Base-by-base conservation (phyloP, 202 grass and related monocot species). In the Dendrocalamus latiflorus region DNA sequence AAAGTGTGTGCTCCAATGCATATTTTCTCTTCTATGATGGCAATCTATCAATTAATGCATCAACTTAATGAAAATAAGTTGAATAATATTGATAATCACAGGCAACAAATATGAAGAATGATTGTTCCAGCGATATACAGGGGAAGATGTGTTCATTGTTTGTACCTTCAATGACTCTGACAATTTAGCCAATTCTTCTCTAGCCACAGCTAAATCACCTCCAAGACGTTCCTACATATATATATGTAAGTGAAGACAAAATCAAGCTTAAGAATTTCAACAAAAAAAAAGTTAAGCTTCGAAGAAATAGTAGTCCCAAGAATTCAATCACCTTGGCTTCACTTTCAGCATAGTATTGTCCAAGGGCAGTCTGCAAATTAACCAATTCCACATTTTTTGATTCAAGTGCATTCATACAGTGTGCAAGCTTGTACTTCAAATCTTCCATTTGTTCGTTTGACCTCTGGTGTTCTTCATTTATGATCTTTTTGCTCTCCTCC, bases 281-380 rank as follows among this genome's bases (percentile, higher is more conserved):
- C 51, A 72, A 17, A 41, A n/a, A n/a, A 24, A 69, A 60, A 11
- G 48, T 83, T 47, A 70, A 58, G 2, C 17, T 70, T n/a, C 18
- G 50, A 91, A 74, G 16, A 70, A 60, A 54, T 18, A 87, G 49
- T 49, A 73, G 71, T 57, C 8, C 17, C 3, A 62, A 87, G 14
- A 37, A 39, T 86, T 44, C 5, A 64, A 73, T 86, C 39, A 96
- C 93, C 89, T 96, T 94, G 49, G 96, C 91, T 94, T 99, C 96
- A 85, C 86, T 91, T 75, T 99, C 96, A 28, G 96, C 96, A 89
- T 96, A 99, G n/a, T n/a, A n/a, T n/a, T n/a, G n/a, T n/a, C n/a
- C n/a, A n/a, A n/a, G n/a, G n/a, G n/a, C n/a, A n/a, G n/a, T n/a
- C n/a, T n/a, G n/a, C n/a, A n/a, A n/a, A n/a, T n/a, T n/a, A n/a